Percentiles rank a stretch among this genome's conserved stretches.
These are phyloP conservation scores for Plectranthus barbatus DNA, from an alignment of 257 asterid genomes.

Conservation along the genomic window DNA sequence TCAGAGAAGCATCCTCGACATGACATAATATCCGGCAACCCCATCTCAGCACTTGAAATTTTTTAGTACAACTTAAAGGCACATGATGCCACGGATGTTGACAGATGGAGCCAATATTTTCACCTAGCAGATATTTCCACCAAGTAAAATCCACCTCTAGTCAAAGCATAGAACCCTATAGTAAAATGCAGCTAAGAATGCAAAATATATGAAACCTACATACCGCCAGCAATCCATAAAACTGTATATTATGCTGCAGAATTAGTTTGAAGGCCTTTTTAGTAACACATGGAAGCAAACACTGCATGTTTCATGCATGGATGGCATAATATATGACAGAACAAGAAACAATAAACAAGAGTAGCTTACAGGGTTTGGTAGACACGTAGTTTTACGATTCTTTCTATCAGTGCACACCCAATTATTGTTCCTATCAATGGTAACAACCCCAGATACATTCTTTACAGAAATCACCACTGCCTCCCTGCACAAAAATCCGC, in stretches of 20 bases:
- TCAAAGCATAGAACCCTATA: not conserved
- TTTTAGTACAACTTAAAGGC: not conserved
- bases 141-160: not conserved
- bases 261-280: not conserved
- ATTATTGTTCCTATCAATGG: conserved; percentile 44
- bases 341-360: not conserved
- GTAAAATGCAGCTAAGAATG: not conserved
- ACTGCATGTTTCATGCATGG: not conserved
- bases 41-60: not conserved
- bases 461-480: conserved; percentile 55
- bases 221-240: not conserved
- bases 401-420: conserved; percentile 48
- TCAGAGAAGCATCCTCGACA: not conserved
- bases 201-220: not conserved
- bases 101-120: not conserved
- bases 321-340: not conserved
- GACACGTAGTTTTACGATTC: conserved; percentile 27
- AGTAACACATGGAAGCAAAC: not conserved
- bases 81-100: not conserved
- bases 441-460: conserved; percentile 44
- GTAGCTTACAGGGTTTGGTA: conserved; percentile 56
- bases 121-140: not conserved
- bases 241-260: not conserved
- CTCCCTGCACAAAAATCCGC: conserved; percentile 40
- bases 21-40: not conserved